A percentile compares a stretch with the other conserved stretches of the same genome.
phyloP scores from a whole-genome alignment of 2,329 filamentous ascomycete species.

The Chaetomiaceae sp. region DNA sequence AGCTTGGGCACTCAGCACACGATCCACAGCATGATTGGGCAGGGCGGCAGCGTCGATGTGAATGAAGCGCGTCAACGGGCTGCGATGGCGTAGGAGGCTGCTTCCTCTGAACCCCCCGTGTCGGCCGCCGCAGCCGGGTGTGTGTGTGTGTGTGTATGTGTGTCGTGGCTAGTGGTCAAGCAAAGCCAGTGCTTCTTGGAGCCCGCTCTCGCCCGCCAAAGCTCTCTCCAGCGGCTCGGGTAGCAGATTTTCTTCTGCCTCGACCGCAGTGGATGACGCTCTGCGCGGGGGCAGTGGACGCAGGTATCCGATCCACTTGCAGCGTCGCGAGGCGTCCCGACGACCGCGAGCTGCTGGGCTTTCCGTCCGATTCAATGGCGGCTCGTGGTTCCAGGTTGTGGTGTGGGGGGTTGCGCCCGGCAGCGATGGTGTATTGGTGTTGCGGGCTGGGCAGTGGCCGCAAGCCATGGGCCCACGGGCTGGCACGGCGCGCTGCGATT shows the following conservation, averaged over 20 bases:
- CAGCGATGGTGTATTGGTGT: constrained; percentile 7
- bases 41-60: background rate
- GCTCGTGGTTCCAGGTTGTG: no score
- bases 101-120: background rate
- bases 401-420: constrained; percentile 6
- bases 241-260: background rate
- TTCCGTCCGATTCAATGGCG: constrained; percentile 1
- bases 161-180: background rate
- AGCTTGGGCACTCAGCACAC: background rate
- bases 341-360: constrained; percentile 2
- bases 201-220: no score
- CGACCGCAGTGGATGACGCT: background rate
- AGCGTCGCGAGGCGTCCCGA: background rate
- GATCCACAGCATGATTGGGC: constrained; percentile 1
- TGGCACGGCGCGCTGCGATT: constrained; percentile 16
- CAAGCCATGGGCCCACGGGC: constrained; percentile 19
- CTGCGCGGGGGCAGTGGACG: constrained; percentile 2
- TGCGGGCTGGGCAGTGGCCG: constrained; percentile 15
- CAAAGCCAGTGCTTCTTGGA: no score
- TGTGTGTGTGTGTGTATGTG: background rate
- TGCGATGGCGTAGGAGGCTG: constrained; percentile 13
- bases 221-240: background rate
- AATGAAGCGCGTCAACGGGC: background rate
- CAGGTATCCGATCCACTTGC: constrained; percentile 2
- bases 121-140: constrained; percentile 1